A percentile compares a stretch with the other conserved stretches of the same genome.
Evolutionary conservation across 805 yeast genomes (phyloP).

Genomic region (Metahyphopichia silvanorum): DNA sequence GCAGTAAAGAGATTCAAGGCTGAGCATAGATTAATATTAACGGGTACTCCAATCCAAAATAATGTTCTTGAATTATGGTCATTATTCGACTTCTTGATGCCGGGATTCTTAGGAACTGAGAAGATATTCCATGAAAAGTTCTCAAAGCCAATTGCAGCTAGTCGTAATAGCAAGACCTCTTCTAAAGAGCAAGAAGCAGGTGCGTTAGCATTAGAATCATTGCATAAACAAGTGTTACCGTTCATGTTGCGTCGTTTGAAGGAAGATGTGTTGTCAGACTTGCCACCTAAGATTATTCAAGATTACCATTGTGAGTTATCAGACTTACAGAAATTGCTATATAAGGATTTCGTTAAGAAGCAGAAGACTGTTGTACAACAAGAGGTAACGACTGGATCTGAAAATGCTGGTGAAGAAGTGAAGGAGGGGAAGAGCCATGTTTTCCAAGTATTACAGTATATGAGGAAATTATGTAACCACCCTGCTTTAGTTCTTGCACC

Average conservation of each 20-base stretch:
- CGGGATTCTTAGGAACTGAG: constrained; percentile 95
- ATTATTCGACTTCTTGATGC: constrained; percentile 95
- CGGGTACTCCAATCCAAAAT: constrained; percentile 98
- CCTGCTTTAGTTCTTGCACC: constrained; percentile 86
- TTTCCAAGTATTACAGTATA: constrained; percentile 95
- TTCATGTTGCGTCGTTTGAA: constrained; percentile 93
- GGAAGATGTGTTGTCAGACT: constrained; percentile 91
- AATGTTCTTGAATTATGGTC: constrained; percentile 98
- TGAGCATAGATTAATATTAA: constrained; percentile 83
- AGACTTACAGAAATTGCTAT: constrained; percentile 81
- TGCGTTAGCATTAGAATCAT: constrained; percentile 89
- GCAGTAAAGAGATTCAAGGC: constrained; percentile 82
- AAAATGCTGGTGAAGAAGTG: constrained; percentile 28
- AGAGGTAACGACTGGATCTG: constrained; percentile 47
- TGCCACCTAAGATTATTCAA: constrained; percentile 97
- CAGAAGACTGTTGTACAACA: constrained; percentile 71
- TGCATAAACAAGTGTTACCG: constrained; percentile 95
- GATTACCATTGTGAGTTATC: constrained; percentile 97
- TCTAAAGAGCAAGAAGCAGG: constrained; percentile 97
- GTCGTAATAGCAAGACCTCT: constrained; percentile 82
- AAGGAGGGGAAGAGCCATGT: constrained; percentile 78
- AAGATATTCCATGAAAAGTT: constrained; percentile 90
- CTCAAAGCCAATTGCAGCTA: constrained; percentile 97
- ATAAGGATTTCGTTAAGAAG: constrained; percentile 83
- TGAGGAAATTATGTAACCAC: constrained; percentile 96